phyloP scores from a whole-genome alignment of 257 asterid genomes.

The Fraxinus americana region DNA sequence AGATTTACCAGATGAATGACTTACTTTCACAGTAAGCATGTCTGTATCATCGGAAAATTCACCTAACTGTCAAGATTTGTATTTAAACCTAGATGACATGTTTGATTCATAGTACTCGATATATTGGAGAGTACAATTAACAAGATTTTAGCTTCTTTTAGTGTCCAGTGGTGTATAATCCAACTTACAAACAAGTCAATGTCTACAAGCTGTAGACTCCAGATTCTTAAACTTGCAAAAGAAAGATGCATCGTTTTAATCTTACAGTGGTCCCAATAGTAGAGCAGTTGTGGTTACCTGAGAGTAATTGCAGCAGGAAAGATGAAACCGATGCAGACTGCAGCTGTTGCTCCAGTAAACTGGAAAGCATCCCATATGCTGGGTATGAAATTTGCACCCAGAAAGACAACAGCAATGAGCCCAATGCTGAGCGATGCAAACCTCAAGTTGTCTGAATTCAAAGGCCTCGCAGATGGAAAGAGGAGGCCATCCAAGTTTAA shows the following conservation, averaged over 20 bases:
- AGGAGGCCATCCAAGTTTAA: conserved; percentile 89
- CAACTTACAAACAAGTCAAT: background rate
- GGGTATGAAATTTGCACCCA: conserved; percentile 95
- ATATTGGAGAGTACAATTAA: background rate
- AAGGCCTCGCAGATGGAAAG: conserved; percentile 79
- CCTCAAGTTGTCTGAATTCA: conserved; percentile 60
- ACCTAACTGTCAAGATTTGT: background rate
- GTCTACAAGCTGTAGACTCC: background rate
- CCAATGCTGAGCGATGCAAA: conserved; percentile 64
- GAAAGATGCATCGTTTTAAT: background rate
- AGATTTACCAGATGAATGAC: background rate
- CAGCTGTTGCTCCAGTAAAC: conserved; percentile 99
- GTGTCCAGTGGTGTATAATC: background rate
- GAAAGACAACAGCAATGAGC: conserved; percentile 64
- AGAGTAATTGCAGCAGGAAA: conserved; percentile 86
- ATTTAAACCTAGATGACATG: background rate
- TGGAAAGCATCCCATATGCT: conserved; percentile 99
- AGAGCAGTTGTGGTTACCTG: conserved; percentile 38
- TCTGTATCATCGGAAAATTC: background rate
- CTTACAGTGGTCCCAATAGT: background rate
- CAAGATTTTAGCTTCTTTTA: background rate
- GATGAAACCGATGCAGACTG: conserved; percentile 90
- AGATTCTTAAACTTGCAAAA: background rate
- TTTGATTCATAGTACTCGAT: background rate
- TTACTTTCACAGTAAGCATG: background rate